Evolutionary conservation across 2,329 filamentous ascomycete genomes (phyloP), one percentile per base, ranked within the genome.

Genomic region (Bertia moriformis): DNA sequence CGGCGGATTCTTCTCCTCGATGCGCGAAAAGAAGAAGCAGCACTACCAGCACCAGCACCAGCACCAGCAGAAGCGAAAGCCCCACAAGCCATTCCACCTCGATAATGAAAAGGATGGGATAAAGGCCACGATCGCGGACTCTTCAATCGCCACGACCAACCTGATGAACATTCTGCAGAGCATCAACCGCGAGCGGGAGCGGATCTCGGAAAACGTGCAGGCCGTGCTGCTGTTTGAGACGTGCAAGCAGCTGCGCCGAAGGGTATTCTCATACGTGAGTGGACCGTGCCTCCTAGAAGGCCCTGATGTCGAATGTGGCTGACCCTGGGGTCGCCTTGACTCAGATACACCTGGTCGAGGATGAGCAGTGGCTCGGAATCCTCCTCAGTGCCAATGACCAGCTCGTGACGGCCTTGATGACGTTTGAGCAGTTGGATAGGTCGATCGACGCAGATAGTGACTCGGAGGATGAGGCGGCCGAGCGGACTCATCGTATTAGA

Each of bases 331-430:
- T n/a, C n/a, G n/a, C n/a, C n/a, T n/a, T n/a, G n/a, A n/a, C n/a
- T 2, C 40, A 79, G 74, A 94, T 96, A 45, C 86, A 96, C 52
- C 72, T 87, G 38, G 82, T 96, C 12, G 85, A 94, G 54, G 80
- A 78, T 5, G 89, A 96, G 52, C 79, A 96, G 51, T 95, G 83
- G 69, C 78, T 98, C 5, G 91, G 89, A 32, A 80, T 85, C 43
- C 69, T 98, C 3, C 77, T 98, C 14, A 85, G 91, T 51, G 88
- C 89, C 46, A 96, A 98, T 51, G 91, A 98, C 50, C 84, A 93
- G 58, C 78, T 98, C n/a, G 84, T 96, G 30, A 81, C 81, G 44
- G 86, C 88, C 1, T 69, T 98, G 41, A 94, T 93, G 74, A 83
- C 87, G 0, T 98, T 87, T 52, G 89, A 96, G 59, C 84, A 95